phyloP scores from a whole-genome alignment of 345 rosid genomes.

The Capsella bursapastoris region DNA sequence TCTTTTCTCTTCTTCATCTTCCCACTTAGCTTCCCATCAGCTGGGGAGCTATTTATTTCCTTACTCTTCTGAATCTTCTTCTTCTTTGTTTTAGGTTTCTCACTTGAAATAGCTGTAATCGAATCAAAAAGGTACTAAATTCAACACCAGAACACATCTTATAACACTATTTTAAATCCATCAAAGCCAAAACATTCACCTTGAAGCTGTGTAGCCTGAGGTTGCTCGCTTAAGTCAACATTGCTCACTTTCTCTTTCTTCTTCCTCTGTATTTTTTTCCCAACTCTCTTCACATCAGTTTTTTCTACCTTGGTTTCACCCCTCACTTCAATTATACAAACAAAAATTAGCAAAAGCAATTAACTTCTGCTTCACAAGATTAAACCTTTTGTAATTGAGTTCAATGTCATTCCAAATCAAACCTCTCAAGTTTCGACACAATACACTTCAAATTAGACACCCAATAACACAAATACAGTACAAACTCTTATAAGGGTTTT shows the following conservation, averaged over 20 bases:
- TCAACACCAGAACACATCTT: slow-evolving; percentile 17
- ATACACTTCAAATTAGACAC: too few relatives aligned
- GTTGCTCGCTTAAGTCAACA: neutral
- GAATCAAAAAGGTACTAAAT: neutral
- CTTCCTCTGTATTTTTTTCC: slow-evolving; percentile 33
- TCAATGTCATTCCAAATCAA: neutral
- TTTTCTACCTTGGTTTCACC: slow-evolving; percentile 4
- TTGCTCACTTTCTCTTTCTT: slow-evolving; percentile 30
- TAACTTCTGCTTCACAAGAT: neutral
- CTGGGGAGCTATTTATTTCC: slow-evolving; percentile 5
- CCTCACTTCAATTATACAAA: neutral
- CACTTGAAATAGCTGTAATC: slow-evolving; percentile 34
- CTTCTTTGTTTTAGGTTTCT: slow-evolving; percentile 32
- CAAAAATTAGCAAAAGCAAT: neutral
- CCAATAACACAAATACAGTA: neutral
- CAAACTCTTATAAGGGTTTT: neutral
- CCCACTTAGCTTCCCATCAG: slow-evolving; percentile 12
- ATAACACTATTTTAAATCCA: neutral
- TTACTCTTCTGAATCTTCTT: slow-evolving; percentile 34
- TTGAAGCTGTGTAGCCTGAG: slow-evolving; percentile 6
- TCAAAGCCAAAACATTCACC: slow-evolving; percentile 29
- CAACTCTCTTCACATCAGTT: slow-evolving; percentile 8
- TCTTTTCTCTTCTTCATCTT: slow-evolving; percentile 30
- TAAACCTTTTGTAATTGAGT: slow-evolving; percentile 16
- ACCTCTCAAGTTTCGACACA: neutral